phyloP scores from a whole-genome alignment of 768 basidiomycete species.

The Kockovaella imperatae region DNA sequence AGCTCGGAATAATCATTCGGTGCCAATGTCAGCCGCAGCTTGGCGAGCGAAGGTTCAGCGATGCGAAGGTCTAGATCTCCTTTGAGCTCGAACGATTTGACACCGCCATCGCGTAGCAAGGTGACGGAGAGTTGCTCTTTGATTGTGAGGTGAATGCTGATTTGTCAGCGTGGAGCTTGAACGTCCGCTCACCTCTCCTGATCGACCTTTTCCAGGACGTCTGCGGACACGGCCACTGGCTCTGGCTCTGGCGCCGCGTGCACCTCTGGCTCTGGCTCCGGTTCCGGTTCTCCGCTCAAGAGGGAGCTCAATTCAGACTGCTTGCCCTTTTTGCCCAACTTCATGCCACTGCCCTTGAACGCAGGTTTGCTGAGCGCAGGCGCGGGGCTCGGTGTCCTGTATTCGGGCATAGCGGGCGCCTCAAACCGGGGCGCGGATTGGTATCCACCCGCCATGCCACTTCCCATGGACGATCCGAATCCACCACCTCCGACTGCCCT shows the following conservation, averaged over 20 bases:
- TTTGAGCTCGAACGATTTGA: constrained; percentile 81
- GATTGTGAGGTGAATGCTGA: constrained; percentile 75
- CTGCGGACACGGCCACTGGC: constrained; percentile 41
- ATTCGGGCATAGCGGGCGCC: constrained; percentile 40
- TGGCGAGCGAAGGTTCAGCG: constrained; percentile 62
- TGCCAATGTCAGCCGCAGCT: constrained; percentile 60
- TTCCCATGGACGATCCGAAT: constrained; percentile 52
- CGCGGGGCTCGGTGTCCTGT: constrained; percentile 28
- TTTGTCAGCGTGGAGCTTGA: constrained; percentile 4
- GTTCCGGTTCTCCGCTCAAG: constrained; percentile 61
- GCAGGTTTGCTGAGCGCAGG: constrained; percentile 50
- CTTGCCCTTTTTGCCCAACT: constrained; percentile 87
- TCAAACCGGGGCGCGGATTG: constrained; percentile 66
- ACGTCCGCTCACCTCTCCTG: constrained; percentile 58
- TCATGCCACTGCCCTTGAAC: constrained; percentile 95
- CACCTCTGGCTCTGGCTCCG: constrained; percentile 13
- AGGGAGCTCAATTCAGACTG: constrained; percentile 82
- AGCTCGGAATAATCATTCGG: constrained; percentile 54
- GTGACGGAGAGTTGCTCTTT: constrained; percentile 75
- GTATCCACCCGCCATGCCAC: constrained; percentile 58
- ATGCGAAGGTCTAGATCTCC: constrained; percentile 92
- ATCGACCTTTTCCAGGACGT: constrained; percentile 60
- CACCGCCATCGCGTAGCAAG: constrained; percentile 80
- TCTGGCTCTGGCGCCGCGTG: constrained; percentile 47
- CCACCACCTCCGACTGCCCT: constrained; percentile 56